Evolutionary conservation across 2,329 filamentous ascomycete species (phyloP).

Genomic region (Hypoxylon rubiginosum): DNA sequence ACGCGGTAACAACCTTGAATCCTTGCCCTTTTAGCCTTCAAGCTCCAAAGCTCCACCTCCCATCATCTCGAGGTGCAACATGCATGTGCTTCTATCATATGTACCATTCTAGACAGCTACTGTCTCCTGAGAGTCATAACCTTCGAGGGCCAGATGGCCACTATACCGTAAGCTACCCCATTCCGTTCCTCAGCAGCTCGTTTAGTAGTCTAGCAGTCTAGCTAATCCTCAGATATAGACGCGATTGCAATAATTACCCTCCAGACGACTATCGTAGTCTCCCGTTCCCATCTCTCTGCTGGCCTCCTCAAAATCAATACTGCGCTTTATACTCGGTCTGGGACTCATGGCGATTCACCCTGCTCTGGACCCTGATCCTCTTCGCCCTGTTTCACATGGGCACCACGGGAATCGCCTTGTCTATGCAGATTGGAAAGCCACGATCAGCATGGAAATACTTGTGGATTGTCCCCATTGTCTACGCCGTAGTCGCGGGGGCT

Average conservation of each 20-base stretch:
- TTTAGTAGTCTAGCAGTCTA: neutral
- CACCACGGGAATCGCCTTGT: conserved; percentile 78
- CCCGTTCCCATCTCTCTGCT: conserved; percentile 84
- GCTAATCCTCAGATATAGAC: conserved; percentile 33
- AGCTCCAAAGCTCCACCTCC: conserved; percentile 30
- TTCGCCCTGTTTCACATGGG: conserved; percentile 81
- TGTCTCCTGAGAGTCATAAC: conserved; percentile 15
- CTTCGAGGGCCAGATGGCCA: conserved; percentile 42
- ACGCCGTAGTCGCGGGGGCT: conserved; percentile 77
- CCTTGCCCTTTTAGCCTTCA: conserved; percentile 18
- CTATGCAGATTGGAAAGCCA: conserved; percentile 74
- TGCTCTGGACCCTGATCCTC: conserved; percentile 87
- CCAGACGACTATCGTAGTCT: conserved; percentile 75
- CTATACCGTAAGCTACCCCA: conserved; percentile 36
- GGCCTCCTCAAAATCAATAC: conserved; percentile 69
- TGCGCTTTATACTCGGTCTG: conserved; percentile 77
- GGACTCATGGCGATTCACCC: conserved; percentile 89
- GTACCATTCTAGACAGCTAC: conserved; percentile 9
- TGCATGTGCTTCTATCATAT: neutral
- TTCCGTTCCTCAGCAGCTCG: neutral
- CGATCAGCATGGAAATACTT: conserved; percentile 70
- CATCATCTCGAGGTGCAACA: conserved; percentile 16
- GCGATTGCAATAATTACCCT: conserved; percentile 51
- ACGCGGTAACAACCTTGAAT: neutral
- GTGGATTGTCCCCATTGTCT: conserved; percentile 80